Conservation (phyloP, 176 grass and related monocot species). For the Oryza officinalis region DNA sequence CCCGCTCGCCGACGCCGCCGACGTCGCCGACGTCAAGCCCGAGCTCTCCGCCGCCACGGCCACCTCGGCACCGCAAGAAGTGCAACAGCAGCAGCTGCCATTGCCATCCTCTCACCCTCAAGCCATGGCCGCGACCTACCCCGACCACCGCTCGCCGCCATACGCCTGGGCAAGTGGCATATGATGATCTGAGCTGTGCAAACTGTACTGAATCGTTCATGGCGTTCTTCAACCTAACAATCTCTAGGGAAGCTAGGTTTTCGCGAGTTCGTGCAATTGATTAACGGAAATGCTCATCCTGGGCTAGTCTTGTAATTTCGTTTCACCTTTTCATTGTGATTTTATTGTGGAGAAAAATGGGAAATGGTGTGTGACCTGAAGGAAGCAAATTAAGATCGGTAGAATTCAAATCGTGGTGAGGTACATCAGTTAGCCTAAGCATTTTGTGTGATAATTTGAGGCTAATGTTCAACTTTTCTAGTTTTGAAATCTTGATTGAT, state of each 20-base stretch:
- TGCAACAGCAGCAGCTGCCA: slow-evolving; percentile 20
- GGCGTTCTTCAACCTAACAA: slow-evolving; percentile 50
- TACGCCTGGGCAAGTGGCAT: slow-evolving; percentile 48
- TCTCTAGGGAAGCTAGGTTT: slow-evolving; percentile 48
- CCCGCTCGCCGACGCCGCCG: slow-evolving; percentile 41
- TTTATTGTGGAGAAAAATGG: slow-evolving; percentile 10
- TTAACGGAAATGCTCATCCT: slow-evolving; percentile 32
- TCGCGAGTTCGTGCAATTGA: slow-evolving; percentile 33
- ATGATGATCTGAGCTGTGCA: neutral
- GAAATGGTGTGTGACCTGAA: slow-evolving; percentile 7
- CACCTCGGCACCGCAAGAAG: slow-evolving; percentile 17
- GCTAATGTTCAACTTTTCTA: slow-evolving; percentile 40
- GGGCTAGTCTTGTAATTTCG: slow-evolving; percentile 39
- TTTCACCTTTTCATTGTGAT: slow-evolving; percentile 28
- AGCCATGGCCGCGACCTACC: slow-evolving; percentile 30
- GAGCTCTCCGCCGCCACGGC: slow-evolving; percentile 31
- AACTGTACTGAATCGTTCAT: neutral
- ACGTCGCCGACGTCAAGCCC: slow-evolving; percentile 44
- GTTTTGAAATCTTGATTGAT: neutral
- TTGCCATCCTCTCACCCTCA: slow-evolving; percentile 1
- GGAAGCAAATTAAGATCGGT: slow-evolving; percentile 7
- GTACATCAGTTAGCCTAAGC: slow-evolving; percentile 1
- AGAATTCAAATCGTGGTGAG: neutral
- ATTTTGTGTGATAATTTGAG: slow-evolving; percentile 19
- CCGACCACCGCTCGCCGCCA: slow-evolving; percentile 43